phyloP scores from a whole-genome alignment of 495 filamentous ascomycete genomes.

The Aspergillus cavernicola region DNA sequence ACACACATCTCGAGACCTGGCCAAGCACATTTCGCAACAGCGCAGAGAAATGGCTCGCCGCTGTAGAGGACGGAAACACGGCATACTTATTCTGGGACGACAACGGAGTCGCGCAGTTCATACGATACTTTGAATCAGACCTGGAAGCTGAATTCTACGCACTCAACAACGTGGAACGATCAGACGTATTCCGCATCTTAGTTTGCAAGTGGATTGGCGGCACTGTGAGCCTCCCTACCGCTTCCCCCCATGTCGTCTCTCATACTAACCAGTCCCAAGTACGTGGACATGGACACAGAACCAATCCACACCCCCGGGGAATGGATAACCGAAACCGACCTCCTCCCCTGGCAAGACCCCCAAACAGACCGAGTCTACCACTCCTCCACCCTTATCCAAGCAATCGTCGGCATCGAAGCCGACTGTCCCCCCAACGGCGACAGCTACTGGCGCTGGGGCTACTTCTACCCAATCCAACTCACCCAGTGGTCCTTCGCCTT shows the following conservation, averaged over 20 bases:
- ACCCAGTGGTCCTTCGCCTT: slow-evolving; percentile 22
- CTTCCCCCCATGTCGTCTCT: neutral
- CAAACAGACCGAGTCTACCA: slow-evolving; percentile 2
- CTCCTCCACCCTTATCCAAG: slow-evolving; percentile 1
- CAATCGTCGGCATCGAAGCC: slow-evolving; percentile 20
- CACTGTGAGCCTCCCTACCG: slow-evolving; percentile 1
- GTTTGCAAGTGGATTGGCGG: slow-evolving; percentile 22
- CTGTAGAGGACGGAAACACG: slow-evolving; percentile 7
- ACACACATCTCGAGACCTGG: slow-evolving; percentile 14
- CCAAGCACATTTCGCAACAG: slow-evolving; percentile 7
- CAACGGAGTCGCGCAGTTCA: slow-evolving; percentile 12
- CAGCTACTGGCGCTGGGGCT: slow-evolving; percentile 21
- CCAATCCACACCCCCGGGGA: slow-evolving; percentile 6
- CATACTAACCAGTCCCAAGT: slow-evolving; percentile 4
- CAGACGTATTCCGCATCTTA: slow-evolving; percentile 18
- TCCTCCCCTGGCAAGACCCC: slow-evolving; percentile 15
- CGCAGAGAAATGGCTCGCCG: slow-evolving; percentile 17
- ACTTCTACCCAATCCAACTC: slow-evolving; percentile 15
- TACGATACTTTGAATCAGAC: slow-evolving; percentile 7
- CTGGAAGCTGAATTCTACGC: slow-evolving; percentile 6
- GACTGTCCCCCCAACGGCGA: slow-evolving; percentile 13
- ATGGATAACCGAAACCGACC: slow-evolving; percentile 11
- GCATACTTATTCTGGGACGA: slow-evolving; percentile 21
- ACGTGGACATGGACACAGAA: slow-evolving; percentile 21
- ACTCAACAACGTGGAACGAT: slow-evolving; percentile 15